These are phyloP conservation scores for Meira nashicola DNA, from an alignment of 1,284 basidiomycete species.

Conservation along the genomic window DNA sequence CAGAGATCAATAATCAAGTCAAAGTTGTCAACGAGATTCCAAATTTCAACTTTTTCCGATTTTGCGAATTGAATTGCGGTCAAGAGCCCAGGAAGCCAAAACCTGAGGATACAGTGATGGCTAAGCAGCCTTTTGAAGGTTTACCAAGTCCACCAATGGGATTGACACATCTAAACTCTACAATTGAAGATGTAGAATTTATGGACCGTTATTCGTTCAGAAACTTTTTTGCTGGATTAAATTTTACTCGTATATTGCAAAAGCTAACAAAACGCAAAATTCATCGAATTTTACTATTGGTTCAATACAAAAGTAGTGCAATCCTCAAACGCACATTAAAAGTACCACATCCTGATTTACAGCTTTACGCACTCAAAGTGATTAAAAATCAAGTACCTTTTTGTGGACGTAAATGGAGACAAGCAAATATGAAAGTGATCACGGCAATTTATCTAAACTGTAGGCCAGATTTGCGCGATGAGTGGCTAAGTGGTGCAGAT, in stretches of 20 bases:
- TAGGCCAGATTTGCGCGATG: conserved; percentile 89
- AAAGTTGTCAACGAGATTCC: conserved; percentile 82
- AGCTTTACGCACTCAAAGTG: conserved; percentile 92
- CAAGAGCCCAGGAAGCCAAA: conserved; percentile 32
- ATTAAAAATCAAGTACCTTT: conserved; percentile 99
- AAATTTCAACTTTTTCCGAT: conserved; percentile 82
- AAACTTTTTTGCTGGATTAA: conserved; percentile 97
- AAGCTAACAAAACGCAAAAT: conserved; percentile 92
- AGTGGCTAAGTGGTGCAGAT: conserved; percentile 92
- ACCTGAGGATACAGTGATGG: conserved; percentile 51
- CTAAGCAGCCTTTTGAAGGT: conserved; percentile 9
- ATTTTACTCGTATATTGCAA: conserved; percentile 96
- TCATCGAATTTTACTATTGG: conserved; percentile 89
- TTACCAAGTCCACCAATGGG: background rate
- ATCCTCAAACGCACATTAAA: conserved; percentile 82
- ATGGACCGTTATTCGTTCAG: conserved; percentile 93
- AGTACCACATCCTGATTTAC: conserved; percentile 87
- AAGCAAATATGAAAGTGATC: conserved; percentile 99
- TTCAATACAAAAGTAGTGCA: conserved; percentile 94
- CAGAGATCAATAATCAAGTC: conserved; percentile 78
- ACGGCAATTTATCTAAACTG: conserved; percentile 97
- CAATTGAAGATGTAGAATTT: conserved; percentile 65
- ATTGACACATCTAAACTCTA: conserved; percentile 1
- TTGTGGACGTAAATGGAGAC: conserved; percentile 95
- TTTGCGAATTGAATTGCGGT: conserved; percentile 67